Conservation (phyloP, 2,329 filamentous ascomycete genomes). For the Blumeria hordei region DNA sequence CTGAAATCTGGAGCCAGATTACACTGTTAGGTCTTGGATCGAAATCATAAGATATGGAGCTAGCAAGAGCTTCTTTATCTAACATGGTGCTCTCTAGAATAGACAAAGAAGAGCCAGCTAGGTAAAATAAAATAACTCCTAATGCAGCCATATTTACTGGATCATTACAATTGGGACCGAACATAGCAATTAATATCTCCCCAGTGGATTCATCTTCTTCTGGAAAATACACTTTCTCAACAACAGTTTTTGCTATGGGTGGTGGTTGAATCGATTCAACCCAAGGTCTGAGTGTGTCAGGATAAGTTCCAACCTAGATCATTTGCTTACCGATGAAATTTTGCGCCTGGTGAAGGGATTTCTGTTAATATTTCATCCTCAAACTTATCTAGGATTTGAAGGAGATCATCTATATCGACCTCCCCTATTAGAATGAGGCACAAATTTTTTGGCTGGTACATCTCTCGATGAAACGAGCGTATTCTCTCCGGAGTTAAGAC, state of each 20-base stretch:
- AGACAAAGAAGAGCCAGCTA: constrained; percentile 81
- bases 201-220: constrained; percentile 91
- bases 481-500: constrained; percentile 74
- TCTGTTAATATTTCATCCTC: constrained; percentile 67
- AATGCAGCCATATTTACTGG: constrained; percentile 44
- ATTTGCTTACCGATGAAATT: constrained; percentile 35
- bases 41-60: constrained; percentile 56
- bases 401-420: constrained; percentile 56
- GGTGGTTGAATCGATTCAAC: constrained; percentile 65
- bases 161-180: constrained; percentile 65
- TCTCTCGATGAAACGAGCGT: constrained; percentile 77
- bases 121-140: constrained; percentile 59
- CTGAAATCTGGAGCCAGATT: constrained; percentile 66
- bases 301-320: background rate
- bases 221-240: constrained; percentile 72
- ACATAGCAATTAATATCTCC: constrained; percentile 65
- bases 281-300: constrained; percentile 38
- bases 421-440: constrained; percentile 84
- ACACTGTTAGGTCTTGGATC: constrained; percentile 61
- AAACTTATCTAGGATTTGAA: constrained; percentile 65
- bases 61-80: constrained; percentile 78
- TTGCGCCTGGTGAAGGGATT: constrained; percentile 48
- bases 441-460: constrained; percentile 95
- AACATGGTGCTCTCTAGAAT: constrained; percentile 80
- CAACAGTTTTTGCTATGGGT: constrained; percentile 41